Percentiles rank a stretch among this genome's conserved stretches.
phyloP scores from a whole-genome alignment of 441 rosid species.

The Adansonia grandidieri region DNA sequence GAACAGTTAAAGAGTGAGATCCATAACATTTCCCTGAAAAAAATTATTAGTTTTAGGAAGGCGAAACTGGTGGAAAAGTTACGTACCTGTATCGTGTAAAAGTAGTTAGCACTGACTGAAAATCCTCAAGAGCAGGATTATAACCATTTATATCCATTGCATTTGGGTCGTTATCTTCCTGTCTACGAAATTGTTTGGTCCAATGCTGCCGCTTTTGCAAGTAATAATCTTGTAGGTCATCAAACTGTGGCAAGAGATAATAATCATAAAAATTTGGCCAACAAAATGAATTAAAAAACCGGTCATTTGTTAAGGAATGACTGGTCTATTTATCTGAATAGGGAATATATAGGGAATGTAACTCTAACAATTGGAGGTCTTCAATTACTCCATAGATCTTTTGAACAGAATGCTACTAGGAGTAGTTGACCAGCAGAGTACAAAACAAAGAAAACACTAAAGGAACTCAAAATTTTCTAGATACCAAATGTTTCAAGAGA shows the following conservation, averaged over 20 bases:
- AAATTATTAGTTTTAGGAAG: neutral
- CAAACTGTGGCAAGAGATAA: slow-evolving; percentile 34
- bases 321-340: neutral
- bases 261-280: slow-evolving; percentile 15
- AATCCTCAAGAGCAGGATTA: slow-evolving; percentile 44
- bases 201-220: slow-evolving; percentile 38
- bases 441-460: neutral
- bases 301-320: neutral
- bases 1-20: neutral
- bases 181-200: slow-evolving; percentile 27
- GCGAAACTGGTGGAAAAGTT: neutral
- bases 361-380: slow-evolving; percentile 7
- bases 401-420: neutral
- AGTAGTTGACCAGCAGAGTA: neutral
- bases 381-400: slow-evolving; percentile 2
- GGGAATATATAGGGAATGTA: neutral
- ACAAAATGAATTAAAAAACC: neutral
- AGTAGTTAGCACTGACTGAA: slow-evolving; percentile 37
- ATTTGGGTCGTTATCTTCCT: slow-evolving; percentile 32
- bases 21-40: neutral
- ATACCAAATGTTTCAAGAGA: neutral
- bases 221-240: slow-evolving; percentile 42
- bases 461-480: neutral
- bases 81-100: slow-evolving; percentile 43
- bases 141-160: slow-evolving; percentile 31